Evolutionary conservation across 1,139 yeast species (phyloP), one percentile per base, ranked within the genome.

Genomic region (Arxiozyma slooffiae): DNA sequence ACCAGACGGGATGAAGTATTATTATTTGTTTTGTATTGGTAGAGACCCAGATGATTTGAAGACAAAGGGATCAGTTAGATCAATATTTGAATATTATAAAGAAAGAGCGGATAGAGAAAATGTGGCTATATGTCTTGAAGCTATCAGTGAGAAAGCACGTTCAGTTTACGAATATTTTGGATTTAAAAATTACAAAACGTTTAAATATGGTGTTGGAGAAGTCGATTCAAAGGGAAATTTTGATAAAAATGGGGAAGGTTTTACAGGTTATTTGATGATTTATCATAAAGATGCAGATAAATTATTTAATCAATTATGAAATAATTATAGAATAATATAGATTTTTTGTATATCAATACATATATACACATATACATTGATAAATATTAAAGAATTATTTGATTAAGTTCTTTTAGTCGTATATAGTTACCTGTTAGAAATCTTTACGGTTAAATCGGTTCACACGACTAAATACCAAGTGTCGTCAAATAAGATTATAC

Each of bases 111-210:
- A 66, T 52, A 50, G 51, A 17, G 60, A 60, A 16, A 59, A 62
- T 38, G 57, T 60, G 37, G 69, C 70, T 21, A 58, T 64, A 34
- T 65, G 66, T 21, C 52, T 68, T 22, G 71, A 68, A 49, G 68
- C 70, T 22, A 67, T 68, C 23, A 58, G 59, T 41, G 68, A 62
- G 23, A 61, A 62, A 40, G 71, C 71, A 4, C 66, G 56, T 41
- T 51, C 56, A 2, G 68, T 68, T 9, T 68, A 68, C 48, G 66
- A 64, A 50, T 66, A 67, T 47, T 67, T 67, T 50, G 71, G 71
- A 1, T 68, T 67, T 53, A 58, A 57, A 46, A 61, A 55, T 30
- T 61, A 61, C 43, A 57, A 59, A 47, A 60, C 63, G 4, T 60
- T 68, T 52, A 53, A 52, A 9, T 59, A 59, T 48, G 73, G 72